Percentiles rank a stretch among this genome's conserved stretches.
Conservation (phyloP, 2,329 filamentous ascomycete species). For the Penicillium janthinellum region DNA sequence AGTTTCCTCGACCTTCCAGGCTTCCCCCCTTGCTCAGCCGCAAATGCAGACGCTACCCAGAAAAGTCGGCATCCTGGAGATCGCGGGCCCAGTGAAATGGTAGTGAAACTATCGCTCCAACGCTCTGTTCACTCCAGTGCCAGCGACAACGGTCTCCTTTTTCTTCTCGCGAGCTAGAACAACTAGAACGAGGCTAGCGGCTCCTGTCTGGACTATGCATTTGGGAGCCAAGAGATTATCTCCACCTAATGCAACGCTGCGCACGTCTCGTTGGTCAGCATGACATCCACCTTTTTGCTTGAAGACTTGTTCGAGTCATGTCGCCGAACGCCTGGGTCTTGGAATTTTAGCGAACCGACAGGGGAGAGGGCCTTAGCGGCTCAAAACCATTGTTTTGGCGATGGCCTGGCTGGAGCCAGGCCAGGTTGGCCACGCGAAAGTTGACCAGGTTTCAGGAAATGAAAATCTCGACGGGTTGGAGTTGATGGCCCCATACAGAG, state of each 20-base stretch:
- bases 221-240: conserved; percentile 1
- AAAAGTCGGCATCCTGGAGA: not conserved
- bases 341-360: conserved; percentile 4
- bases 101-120: conserved; percentile 3
- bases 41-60: not conserved
- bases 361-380: conserved; percentile 4
- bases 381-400: not conserved
- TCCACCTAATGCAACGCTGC: conserved; percentile 8
- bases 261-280: conserved; percentile 8
- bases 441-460: not conserved
- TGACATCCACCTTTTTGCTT: conserved; percentile 1
- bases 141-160: conserved; percentile 12
- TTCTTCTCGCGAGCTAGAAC: not conserved
- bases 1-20: not conserved
- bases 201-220: not conserved
- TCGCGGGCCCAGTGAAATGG: not conserved
- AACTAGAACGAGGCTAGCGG: conserved; percentile 6
- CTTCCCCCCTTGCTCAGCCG: not conserved
- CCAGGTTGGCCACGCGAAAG: not conserved
- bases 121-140: conserved; percentile 1
- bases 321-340: conserved; percentile 9
- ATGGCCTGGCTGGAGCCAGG: not conserved
- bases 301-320: conserved; percentile 13
- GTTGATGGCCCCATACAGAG: not conserved
- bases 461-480: not conserved